Evolutionary conservation across 192 early-diverging fungal species (phyloP).

Genomic region (Coemansia sp.): DNA sequence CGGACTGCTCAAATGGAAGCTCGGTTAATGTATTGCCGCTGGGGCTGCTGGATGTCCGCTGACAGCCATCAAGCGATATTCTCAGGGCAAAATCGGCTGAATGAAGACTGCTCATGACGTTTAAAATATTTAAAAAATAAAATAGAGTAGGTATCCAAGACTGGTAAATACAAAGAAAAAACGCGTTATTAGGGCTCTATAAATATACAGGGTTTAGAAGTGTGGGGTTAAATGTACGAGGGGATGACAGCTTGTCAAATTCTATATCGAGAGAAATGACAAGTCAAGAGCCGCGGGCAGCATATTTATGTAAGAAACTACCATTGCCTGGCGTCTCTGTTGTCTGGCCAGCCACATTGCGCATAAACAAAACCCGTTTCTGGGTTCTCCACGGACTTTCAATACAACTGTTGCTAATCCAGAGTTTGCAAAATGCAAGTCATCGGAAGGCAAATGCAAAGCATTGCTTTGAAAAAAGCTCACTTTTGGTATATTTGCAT

Average conservation of each 20-base stretch:
- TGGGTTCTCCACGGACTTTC: too few species aligned
- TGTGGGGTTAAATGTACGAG: background rate
- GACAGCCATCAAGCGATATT: conserved; percentile 3
- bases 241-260: background rate
- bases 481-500: background rate
- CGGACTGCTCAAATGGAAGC: background rate
- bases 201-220: background rate
- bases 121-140: background rate
- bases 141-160: background rate
- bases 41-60: background rate
- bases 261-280: background rate
- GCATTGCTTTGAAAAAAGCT: background rate
- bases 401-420: background rate
- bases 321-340: too few species aligned
- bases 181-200: too few species aligned
- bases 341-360: too few species aligned
- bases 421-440: background rate
- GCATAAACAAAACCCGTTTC: too few species aligned
- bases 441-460: background rate
- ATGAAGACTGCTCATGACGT: background rate
- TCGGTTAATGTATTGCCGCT: background rate
- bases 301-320: too few species aligned
- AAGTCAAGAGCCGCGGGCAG: background rate
- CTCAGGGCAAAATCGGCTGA: background rate
- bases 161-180: too few species aligned